Conservation (phyloP, 345 rosid genomes). For the Punica granatum region DNA sequence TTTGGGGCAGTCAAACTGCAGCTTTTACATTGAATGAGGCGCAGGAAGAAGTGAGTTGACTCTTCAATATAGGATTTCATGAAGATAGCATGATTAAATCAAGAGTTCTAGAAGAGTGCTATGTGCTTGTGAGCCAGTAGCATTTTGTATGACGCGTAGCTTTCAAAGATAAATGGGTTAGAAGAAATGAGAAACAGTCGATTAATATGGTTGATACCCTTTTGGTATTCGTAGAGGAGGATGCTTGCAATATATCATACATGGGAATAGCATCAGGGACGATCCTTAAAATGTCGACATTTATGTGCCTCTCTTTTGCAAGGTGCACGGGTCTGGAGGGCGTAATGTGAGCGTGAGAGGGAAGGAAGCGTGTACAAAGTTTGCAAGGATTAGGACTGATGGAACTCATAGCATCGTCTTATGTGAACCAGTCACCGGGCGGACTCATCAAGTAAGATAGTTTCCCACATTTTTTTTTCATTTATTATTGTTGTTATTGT, state of each 20-base stretch:
- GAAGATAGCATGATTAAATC: not conserved
- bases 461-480: not conserved
- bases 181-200: no score
- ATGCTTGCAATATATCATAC: not conserved
- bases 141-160: no score
- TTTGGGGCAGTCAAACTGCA: not conserved
- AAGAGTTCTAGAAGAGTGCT: not conserved
- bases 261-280: not conserved
- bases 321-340: constrained; percentile 14
- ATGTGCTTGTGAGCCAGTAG: not conserved
- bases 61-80: not conserved
- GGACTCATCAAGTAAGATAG: constrained; percentile 86
- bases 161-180: no score
- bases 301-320: not conserved
- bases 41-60: not conserved
- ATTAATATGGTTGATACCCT: not conserved
- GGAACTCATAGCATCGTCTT: constrained; percentile 78
- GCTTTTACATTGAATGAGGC: not conserved
- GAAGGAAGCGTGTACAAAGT: constrained; percentile 77
- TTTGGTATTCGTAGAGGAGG: not conserved
- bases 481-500: not conserved
- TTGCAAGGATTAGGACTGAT: constrained; percentile 69
- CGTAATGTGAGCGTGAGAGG: constrained; percentile 37
- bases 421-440: constrained; percentile 89
- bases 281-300: not conserved